Conservation (phyloP, 441 rosid genomes). For the Populus hybrid region DNA sequence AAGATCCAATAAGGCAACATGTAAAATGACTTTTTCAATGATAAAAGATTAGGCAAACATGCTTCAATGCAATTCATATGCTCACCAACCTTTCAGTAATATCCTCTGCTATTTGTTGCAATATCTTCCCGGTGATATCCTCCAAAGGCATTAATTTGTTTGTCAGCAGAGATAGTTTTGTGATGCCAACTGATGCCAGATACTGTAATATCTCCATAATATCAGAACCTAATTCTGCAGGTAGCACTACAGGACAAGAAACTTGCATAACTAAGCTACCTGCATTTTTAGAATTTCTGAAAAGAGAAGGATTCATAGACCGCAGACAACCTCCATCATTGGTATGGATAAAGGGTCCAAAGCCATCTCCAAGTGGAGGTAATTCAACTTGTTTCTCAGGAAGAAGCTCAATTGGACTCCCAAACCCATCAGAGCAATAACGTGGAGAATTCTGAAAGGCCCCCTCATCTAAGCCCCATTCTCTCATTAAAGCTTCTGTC, state of each 20-base stretch:
- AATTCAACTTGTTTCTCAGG: conserved; percentile 32
- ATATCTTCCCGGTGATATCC: conserved; percentile 55
- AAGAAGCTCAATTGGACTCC: conserved; percentile 73
- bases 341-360: conserved; percentile 39
- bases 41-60: not conserved
- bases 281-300: conserved; percentile 39
- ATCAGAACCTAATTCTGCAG: conserved; percentile 53
- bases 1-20: conserved; percentile 7
- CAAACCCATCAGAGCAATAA: conserved; percentile 62
- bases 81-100: conserved; percentile 40
- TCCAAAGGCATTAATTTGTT: conserved; percentile 62
- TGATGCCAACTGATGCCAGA: conserved; percentile 50
- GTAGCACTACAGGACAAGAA: conserved; percentile 52
- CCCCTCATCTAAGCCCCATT: conserved; percentile 64
- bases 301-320: conserved; percentile 50
- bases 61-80: conserved; percentile 1
- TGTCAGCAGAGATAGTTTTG: conserved; percentile 38
- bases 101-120: conserved; percentile 47
- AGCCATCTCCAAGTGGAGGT: conserved; percentile 48
- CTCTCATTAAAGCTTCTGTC: conserved; percentile 63
- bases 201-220: conserved; percentile 50
- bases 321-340: conserved; percentile 51
- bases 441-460: conserved; percentile 45
- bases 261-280: conserved; percentile 59
- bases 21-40: not conserved